Evolutionary conservation across 176 grass and related monocot species (phyloP).

Genomic region (Rhynchospora tenuis): DNA sequence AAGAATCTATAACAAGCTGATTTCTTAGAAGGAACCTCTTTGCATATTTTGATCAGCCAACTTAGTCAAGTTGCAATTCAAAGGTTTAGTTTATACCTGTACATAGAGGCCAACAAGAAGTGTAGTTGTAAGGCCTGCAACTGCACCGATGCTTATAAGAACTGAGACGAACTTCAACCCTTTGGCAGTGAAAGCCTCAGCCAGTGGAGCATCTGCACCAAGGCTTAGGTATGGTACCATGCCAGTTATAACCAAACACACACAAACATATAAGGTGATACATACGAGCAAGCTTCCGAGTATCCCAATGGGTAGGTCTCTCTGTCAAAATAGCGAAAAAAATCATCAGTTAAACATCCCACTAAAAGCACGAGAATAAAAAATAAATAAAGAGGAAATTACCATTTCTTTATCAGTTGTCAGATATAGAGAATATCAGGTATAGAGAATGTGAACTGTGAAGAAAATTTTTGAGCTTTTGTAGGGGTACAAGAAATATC

Average conservation of each 20-base stretch:
- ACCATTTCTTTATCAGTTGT: background rate
- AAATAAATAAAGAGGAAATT: background rate
- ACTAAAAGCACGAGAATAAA: background rate
- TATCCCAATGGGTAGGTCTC: constrained; percentile 88
- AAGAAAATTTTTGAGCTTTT: background rate
- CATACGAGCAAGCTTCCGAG: constrained; percentile 83
- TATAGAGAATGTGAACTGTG: background rate
- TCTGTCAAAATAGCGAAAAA: constrained; percentile 41
- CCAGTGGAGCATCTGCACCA: constrained; percentile 79
- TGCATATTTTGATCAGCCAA: background rate
- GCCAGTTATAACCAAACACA: constrained; percentile 95
- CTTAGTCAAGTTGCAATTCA: background rate
- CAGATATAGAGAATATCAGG: no score
- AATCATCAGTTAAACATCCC: background rate
- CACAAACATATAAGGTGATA: constrained; percentile 73
- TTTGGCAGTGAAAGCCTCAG: constrained; percentile 90
- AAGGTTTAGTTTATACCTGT: constrained; percentile 46
- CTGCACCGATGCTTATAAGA: constrained; percentile 87
- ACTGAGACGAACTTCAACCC: constrained; percentile 80
- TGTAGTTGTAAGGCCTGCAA: constrained; percentile 88
- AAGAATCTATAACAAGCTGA: background rate
- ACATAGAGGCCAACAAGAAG: constrained; percentile 97
- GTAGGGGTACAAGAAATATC: background rate
- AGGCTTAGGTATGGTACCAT: constrained; percentile 92
- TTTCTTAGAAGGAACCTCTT: background rate